These are phyloP conservation scores for Globisporangium irregulare DNA, from an alignment of 352 stramenopile genomes.

Conservation along the genomic window DNA sequence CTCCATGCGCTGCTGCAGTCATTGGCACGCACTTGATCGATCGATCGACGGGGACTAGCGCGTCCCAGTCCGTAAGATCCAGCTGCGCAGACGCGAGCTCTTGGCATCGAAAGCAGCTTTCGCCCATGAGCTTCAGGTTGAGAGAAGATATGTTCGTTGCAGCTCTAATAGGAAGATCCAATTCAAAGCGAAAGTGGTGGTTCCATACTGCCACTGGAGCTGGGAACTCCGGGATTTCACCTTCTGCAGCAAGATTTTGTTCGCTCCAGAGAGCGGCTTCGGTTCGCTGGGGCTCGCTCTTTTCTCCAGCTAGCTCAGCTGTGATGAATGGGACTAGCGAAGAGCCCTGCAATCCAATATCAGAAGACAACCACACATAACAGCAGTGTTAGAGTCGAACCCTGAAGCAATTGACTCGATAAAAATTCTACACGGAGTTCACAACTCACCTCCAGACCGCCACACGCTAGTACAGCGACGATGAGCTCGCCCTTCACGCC, in stretches of 20 bases:
- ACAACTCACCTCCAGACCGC: conserved; percentile 7
- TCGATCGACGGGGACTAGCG: not conserved
- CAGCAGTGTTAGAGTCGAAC: not conserved
- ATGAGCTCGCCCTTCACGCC: not conserved
- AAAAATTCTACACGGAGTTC: not conserved
- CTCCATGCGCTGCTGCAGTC: not conserved
- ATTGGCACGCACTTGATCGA: conserved; percentile 1
- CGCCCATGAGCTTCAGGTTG: conserved; percentile 1
- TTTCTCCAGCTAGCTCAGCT: not conserved
- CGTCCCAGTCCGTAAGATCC: not conserved
- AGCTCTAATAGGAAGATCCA: not conserved
- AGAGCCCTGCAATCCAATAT: not conserved
- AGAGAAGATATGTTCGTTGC: not conserved
- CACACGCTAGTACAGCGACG: not conserved
- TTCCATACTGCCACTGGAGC: conserved; percentile 11
- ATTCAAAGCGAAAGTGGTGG: conserved; percentile 10
- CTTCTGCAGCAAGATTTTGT: not conserved
- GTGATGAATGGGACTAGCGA: not conserved
- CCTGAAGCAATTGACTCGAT: not conserved
- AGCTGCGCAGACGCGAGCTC: not conserved
- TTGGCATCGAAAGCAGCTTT: not conserved
- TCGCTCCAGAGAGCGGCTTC: not conserved
- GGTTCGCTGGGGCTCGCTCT: not conserved
- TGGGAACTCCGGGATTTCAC: not conserved
- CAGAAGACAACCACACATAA: not conserved